Conservation (phyloP, 2,329 filamentous ascomycete genomes). For the Teratosphaeriaceae sp. region DNA sequence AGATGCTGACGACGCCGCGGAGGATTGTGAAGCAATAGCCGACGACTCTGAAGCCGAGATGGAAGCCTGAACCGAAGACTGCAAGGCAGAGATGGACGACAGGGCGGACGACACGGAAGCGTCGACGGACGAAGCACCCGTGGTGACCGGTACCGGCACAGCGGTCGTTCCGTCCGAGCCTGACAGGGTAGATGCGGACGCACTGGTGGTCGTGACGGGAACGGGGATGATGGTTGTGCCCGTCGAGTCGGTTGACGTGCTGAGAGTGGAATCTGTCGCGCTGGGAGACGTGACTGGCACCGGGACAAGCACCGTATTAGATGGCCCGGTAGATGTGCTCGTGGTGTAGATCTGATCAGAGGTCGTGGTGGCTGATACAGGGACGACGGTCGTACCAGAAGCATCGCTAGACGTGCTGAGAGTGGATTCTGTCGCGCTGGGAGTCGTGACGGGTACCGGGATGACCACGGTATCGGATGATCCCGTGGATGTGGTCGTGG, state of each 20-base stretch:
- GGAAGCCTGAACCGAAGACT: slow-evolving; percentile 1
- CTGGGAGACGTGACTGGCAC: slow-evolving; percentile 6
- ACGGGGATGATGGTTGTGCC: neutral
- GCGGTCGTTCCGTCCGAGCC: neutral
- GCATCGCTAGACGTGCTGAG: slow-evolving; percentile 14
- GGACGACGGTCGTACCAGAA: slow-evolving; percentile 16
- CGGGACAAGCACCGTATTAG: slow-evolving; percentile 8
- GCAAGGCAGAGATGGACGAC: slow-evolving; percentile 2
- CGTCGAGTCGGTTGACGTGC: slow-evolving; percentile 2
- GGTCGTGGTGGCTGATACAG: slow-evolving; percentile 10
- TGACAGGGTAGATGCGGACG: too few relatives aligned
- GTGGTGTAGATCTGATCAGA: slow-evolving; percentile 14
- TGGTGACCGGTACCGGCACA: slow-evolving; percentile 4
- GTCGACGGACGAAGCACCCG: neutral
- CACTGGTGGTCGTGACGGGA: slow-evolving; percentile 2
- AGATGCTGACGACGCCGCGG: slow-evolving; percentile 1
- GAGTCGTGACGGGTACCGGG: too few relatives aligned
- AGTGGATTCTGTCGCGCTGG: too few relatives aligned
- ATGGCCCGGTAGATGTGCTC: slow-evolving; percentile 4
- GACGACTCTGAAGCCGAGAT: slow-evolving; percentile 4
- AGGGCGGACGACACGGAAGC: slow-evolving; percentile 2
- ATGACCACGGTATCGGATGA: neutral
- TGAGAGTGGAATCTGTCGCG: slow-evolving; percentile 3
- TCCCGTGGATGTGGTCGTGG: neutral
- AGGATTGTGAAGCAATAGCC: neutral